Evolutionary conservation across 345 rosid genomes (phyloP).

Genomic region (Citrus maxima): DNA sequence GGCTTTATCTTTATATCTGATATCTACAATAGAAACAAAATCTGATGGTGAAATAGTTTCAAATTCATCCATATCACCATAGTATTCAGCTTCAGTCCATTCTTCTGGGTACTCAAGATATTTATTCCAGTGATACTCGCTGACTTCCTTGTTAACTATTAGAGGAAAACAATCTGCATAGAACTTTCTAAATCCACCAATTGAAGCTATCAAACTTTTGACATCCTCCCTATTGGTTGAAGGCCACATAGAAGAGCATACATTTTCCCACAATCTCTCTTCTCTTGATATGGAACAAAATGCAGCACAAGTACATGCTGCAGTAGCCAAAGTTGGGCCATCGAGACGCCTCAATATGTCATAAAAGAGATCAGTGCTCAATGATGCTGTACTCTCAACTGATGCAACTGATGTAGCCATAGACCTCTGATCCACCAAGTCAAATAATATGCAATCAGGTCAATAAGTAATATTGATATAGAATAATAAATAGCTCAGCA

Average conservation of each 20-base stretch:
- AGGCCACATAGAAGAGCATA: conserved; percentile 75
- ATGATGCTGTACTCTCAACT: conserved; percentile 41
- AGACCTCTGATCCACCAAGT: not conserved
- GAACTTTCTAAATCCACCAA: conserved; percentile 78
- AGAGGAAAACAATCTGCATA: conserved; percentile 76
- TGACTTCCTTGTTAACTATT: conserved; percentile 65
- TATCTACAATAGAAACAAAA: conserved; percentile 67
- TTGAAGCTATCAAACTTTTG: conserved; percentile 44
- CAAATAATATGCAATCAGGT: not conserved
- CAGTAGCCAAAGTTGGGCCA: conserved; percentile 67
- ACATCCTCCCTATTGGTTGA: conserved; percentile 65
- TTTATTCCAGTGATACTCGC: conserved; percentile 49
- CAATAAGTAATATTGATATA: not conserved
- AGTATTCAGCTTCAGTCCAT: conserved; percentile 71
- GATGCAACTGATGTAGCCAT: conserved; percentile 35
- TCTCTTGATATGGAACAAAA: conserved; percentile 70
- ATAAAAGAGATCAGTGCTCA: conserved; percentile 61
- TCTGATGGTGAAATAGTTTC: conserved; percentile 53
- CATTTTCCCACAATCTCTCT: conserved; percentile 74
- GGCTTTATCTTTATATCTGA: conserved; percentile 53
- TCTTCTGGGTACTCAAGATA: conserved; percentile 59
- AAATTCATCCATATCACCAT: conserved; percentile 52
- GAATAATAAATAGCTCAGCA: not conserved
- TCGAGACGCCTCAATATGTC: conserved; percentile 77
- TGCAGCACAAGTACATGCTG: conserved; percentile 68